Evolutionary conservation across 805 yeast species (phyloP).

Genomic region (Candida schatavii): DNA sequence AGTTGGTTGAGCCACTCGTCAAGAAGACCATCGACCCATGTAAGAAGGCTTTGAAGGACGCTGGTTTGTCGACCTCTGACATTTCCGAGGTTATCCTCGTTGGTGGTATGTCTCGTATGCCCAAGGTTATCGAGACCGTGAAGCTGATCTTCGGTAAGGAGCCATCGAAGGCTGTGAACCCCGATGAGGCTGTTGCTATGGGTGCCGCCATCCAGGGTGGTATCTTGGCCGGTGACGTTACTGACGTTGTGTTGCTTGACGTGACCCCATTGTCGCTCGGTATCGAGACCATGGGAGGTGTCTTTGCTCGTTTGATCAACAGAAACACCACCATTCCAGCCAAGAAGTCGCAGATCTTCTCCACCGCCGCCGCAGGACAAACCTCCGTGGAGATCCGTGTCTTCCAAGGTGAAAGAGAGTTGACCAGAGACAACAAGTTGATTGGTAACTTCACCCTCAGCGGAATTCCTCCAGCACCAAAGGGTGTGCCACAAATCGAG

Average conservation of each 20-base stretch:
- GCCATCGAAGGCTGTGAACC: slow-evolving; percentile 91
- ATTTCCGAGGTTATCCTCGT: slow-evolving; percentile 80
- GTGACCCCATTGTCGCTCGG: slow-evolving; percentile 89
- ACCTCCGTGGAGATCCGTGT: slow-evolving; percentile 96
- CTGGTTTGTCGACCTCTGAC: slow-evolving; percentile 61
- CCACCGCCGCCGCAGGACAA: slow-evolving; percentile 95
- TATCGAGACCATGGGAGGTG: slow-evolving; percentile 98
- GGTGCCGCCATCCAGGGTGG: slow-evolving; percentile 99
- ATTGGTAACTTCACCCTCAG: slow-evolving; percentile 94
- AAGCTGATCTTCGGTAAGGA: slow-evolving; percentile 73
- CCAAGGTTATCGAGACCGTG: slow-evolving; percentile 78
- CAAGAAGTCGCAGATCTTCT: slow-evolving; percentile 93
- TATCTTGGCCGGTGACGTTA: slow-evolving; percentile 90
- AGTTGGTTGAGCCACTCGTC: slow-evolving; percentile 64
- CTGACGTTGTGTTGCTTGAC: slow-evolving; percentile 85
- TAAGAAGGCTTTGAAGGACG: slow-evolving; percentile 80
- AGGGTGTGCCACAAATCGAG: slow-evolving; percentile 93
- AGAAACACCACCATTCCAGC: slow-evolving; percentile 97
- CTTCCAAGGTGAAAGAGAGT: slow-evolving; percentile 99
- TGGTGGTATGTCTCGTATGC: slow-evolving; percentile 94
- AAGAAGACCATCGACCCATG: slow-evolving; percentile 74
- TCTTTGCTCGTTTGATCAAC: slow-evolving; percentile 85
- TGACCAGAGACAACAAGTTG: slow-evolving; percentile 95
- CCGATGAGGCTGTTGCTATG: slow-evolving; percentile 91
- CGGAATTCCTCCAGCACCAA: slow-evolving; percentile 94